Conservation (phyloP, 2,329 filamentous ascomycete species). For the Fusarium sp. region DNA sequence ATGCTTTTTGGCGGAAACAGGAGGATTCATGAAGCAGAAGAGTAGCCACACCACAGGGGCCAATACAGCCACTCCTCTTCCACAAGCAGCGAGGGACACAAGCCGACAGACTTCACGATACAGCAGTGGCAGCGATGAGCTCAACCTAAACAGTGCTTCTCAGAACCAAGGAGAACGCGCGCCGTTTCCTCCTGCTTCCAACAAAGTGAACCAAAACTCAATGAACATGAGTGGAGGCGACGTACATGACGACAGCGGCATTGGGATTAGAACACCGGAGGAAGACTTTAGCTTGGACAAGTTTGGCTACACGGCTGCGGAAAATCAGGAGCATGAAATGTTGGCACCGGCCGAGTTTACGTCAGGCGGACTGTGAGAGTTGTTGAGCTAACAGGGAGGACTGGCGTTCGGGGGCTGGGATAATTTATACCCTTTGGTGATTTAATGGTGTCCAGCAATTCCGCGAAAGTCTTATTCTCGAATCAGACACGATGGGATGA, state of each 20-base stretch:
- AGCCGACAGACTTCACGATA: slow-evolving; percentile 55
- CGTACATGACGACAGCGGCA: slow-evolving; percentile 78
- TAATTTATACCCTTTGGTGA: slow-evolving; percentile 42
- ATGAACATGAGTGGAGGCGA: slow-evolving; percentile 56
- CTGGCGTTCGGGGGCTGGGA: slow-evolving; percentile 45
- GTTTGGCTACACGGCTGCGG: slow-evolving; percentile 60
- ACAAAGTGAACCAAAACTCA: slow-evolving; percentile 58
- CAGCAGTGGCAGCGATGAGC: slow-evolving; percentile 61
- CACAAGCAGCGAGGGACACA: slow-evolving; percentile 53
- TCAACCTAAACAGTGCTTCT: slow-evolving; percentile 58
- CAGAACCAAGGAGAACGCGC: slow-evolving; percentile 64
- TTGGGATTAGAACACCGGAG: slow-evolving; percentile 76
- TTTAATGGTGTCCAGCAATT: slow-evolving; percentile 39
- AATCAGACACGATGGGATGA: slow-evolving; percentile 50
- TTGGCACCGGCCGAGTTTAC: slow-evolving; percentile 51
- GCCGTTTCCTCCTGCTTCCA: slow-evolving; percentile 60
- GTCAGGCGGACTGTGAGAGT: slow-evolving; percentile 34
- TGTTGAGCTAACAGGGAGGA: slow-evolving; percentile 15
- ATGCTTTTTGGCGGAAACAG: slow-evolving; percentile 87
- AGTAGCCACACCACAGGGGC: slow-evolving; percentile 51
- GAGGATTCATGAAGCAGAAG: slow-evolving; percentile 81
- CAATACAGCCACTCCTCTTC: slow-evolving; percentile 49
- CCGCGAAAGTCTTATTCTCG: slow-evolving; percentile 34
- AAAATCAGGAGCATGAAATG: slow-evolving; percentile 53
- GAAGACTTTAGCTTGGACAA: slow-evolving; percentile 73